phyloP scores from a whole-genome alignment of 73 alveolate genomes.

The Breviolum minutum region DNA sequence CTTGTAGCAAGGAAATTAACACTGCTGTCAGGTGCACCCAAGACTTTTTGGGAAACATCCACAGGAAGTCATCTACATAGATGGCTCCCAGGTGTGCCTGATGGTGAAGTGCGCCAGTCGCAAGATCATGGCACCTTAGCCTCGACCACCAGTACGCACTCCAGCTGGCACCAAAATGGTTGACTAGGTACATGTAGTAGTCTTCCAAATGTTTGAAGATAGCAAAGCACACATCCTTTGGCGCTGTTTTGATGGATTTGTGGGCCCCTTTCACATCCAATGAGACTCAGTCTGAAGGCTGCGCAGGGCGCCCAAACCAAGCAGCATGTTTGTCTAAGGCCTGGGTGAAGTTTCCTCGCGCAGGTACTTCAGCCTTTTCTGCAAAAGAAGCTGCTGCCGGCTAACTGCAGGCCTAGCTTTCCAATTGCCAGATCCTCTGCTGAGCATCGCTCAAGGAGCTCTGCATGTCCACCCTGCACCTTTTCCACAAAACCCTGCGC shows the following conservation, averaged over 20 bases:
- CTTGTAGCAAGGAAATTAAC: neutral
- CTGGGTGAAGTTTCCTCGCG: no score
- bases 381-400: no score
- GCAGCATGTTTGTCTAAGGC: no score
- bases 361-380: no score
- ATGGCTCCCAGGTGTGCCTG: neutral
- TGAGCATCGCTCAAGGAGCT: no score
- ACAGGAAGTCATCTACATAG: neutral
- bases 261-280: slow-evolving; percentile 5
- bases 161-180: slow-evolving; percentile 34
- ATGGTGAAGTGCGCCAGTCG: neutral
- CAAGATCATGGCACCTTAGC: neutral
- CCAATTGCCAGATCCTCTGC: no score
- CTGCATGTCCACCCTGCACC: no score
- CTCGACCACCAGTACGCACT: slow-evolving; percentile 17
- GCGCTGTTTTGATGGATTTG: neutral
- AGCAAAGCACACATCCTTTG: neutral
- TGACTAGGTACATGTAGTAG: neutral
- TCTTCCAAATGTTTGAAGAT: neutral
- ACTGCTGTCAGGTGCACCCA: neutral
- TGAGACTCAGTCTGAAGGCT: neutral
- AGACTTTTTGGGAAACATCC: neutral
- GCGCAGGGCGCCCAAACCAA: no score
- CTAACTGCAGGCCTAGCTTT: no score
- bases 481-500: no score